Evolutionary conservation across 306 rosid species (phyloP).

Genomic region (Medicago ruthenica): DNA sequence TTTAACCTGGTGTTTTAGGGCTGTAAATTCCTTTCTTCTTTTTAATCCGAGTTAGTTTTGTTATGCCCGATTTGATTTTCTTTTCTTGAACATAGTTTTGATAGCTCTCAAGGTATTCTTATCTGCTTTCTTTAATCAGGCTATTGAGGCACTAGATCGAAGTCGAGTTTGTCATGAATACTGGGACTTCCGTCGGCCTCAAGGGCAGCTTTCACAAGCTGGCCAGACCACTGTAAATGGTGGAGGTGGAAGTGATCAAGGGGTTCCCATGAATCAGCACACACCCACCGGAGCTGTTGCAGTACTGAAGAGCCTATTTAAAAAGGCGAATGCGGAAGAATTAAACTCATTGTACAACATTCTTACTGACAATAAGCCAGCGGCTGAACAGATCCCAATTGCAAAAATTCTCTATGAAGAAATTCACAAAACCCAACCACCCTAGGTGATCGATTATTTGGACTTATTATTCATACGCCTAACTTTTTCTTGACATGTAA

Average conservation of each 20-base stretch:
- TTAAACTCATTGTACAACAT: slow-evolving; percentile 69
- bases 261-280: slow-evolving; percentile 35
- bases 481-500: slow-evolving; percentile 56
- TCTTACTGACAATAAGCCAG: slow-evolving; percentile 58
- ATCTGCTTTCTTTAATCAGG: slow-evolving; percentile 55
- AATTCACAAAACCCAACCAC: slow-evolving; percentile 60
- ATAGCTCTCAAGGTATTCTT: slow-evolving; percentile 12
- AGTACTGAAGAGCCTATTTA: slow-evolving; percentile 59
- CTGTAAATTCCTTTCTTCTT: slow-evolving; percentile 10
- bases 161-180: slow-evolving; percentile 80
- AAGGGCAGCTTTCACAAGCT: slow-evolving; percentile 73
- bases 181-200: slow-evolving; percentile 97
- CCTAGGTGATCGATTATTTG: slow-evolving; percentile 57
- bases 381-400: slow-evolving; percentile 54
- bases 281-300: slow-evolving; percentile 48
- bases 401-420: slow-evolving; percentile 71
- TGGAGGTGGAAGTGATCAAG: slow-evolving; percentile 54
- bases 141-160: slow-evolving; percentile 87
- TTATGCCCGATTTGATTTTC: slow-evolving; percentile 23
- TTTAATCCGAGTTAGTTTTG: neutral
- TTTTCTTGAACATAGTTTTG: slow-evolving; percentile 17
- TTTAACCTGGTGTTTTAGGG: slow-evolving; percentile 5
- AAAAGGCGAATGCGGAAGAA: slow-evolving; percentile 77
- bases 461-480: slow-evolving; percentile 46
- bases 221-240: slow-evolving; percentile 49